Evolutionary conservation across 1,284 basidiomycete species (phyloP), one percentile per base, ranked within the genome.

Genomic region (Meira miltonrushii): DNA sequence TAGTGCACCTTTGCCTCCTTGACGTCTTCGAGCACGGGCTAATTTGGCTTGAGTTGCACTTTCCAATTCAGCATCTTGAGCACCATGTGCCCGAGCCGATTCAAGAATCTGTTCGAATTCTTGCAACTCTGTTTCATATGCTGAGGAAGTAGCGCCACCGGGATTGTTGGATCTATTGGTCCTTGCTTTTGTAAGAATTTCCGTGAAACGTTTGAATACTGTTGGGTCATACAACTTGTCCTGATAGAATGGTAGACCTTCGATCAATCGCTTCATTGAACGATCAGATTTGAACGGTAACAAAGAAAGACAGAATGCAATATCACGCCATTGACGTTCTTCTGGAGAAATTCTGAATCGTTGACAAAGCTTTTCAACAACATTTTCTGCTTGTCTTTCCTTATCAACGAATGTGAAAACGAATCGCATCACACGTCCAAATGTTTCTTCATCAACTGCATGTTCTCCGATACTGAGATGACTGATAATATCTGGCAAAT

Each of bases 371-470:
- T 78, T 78, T 57, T 78, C 75, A 11, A 78, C 71, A 12, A 78
- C 74, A 39, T 77, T 78, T 54, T 78, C 75, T 1, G 75, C 75
- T 56, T 78, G 75, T 57, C 69, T 72, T 65, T 78, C 77, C 85
- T 98, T 98, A 79, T 98, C 93, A 69, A 98, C 92, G 76, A 94
- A 98, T 0, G 85, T 86, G 79, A 98, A 98, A 69, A 99, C 96
- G 77, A 92, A 96, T 66, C 85, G 85, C 86, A 98, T 90, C 12
- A 91, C 96, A 67, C 86, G 87, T 72, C 92, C 87, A 83, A 98
- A 98, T 2, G 83, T 85, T 57, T 90, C 87, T 77, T 97, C 93
- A 53, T 92, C 89, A 4, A 98, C 90, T 0, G 92, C 89, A 77
- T 95, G 91, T n/a, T 87, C 85, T 11, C 95, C 94, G 6, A 89